Evolutionary conservation across 306 rosid genomes (phyloP).

Genomic region (Pueraria montana): DNA sequence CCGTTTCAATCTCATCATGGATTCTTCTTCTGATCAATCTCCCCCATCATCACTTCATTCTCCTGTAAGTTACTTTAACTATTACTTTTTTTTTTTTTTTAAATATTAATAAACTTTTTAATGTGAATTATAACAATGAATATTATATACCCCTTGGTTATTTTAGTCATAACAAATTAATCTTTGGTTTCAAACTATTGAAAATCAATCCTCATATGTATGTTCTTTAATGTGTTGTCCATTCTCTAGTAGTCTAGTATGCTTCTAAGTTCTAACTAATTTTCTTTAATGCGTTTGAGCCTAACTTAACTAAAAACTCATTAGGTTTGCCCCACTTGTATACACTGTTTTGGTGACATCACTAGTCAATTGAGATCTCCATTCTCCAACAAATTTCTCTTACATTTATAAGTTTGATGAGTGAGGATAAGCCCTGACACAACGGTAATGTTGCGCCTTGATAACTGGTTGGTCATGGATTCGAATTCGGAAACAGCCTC

Average conservation of each 20-base stretch:
- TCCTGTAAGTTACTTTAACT: neutral
- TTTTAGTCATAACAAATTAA: neutral
- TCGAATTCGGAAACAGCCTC: too few relatives aligned
- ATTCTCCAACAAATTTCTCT: slow-evolving; percentile 11
- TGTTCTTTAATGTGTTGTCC: neutral
- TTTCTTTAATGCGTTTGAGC: neutral
- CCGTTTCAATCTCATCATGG: slow-evolving; percentile 36
- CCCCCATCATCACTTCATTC: slow-evolving; percentile 53
- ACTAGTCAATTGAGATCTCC: neutral
- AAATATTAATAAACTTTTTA: neutral
- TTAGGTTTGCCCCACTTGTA: neutral
- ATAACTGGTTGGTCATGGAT: too few relatives aligned
- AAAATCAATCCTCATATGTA: slow-evolving; percentile 5
- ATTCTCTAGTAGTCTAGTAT: too few relatives aligned
- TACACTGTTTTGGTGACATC: neutral
- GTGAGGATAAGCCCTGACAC: neutral
- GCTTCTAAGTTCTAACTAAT: neutral
- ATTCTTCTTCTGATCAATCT: slow-evolving; percentile 48
- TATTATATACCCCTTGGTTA: neutral
- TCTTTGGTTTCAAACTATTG: neutral
- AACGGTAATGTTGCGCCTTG: too few relatives aligned
- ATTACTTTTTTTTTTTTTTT: neutral
- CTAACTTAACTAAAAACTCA: neutral
- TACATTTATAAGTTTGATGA: neutral
- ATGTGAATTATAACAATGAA: neutral